A percentile compares a stretch with the other conserved stretches of the same genome.
Conservation (phyloP, 2,329 filamentous ascomycete species). For the Aureobasidium namibiae region DNA sequence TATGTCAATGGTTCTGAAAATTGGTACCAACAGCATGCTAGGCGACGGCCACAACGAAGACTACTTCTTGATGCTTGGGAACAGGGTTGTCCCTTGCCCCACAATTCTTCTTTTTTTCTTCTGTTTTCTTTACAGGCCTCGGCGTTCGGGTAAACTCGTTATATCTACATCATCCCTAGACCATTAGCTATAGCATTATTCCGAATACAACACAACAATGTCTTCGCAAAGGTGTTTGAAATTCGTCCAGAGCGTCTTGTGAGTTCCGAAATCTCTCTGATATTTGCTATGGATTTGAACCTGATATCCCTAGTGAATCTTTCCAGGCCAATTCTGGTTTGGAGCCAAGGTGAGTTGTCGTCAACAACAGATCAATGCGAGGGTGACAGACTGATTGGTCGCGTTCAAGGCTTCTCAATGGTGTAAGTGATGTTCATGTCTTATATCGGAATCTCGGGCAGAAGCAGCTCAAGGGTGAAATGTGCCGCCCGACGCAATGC, state of each 20-base stretch:
- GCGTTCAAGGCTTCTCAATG: conserved; percentile 32
- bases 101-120: too few relatives aligned
- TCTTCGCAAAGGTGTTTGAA: conserved; percentile 8
- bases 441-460: too few relatives aligned
- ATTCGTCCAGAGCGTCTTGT: conserved; percentile 12
- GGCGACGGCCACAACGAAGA: too few relatives aligned
- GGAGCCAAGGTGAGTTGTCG: conserved; percentile 63
- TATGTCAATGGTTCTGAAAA: too few relatives aligned
- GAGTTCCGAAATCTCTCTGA: not conserved
- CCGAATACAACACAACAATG: not conserved
- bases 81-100: too few relatives aligned
- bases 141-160: conserved; percentile 3
- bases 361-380: too few relatives aligned
- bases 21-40: too few relatives aligned
- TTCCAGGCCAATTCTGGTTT: conserved; percentile 81
- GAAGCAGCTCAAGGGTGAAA: too few relatives aligned
- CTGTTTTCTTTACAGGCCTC: not conserved
- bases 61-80: too few relatives aligned
- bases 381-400: not conserved
- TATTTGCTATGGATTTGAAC: not conserved
- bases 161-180: not conserved
- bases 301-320: conserved; percentile 61
- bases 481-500: too few relatives aligned
- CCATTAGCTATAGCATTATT: not conserved
- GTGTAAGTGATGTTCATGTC: conserved; percentile 22